phyloP scores from a whole-genome alignment of 1,284 basidiomycete genomes.

The Rhodotorula sp. region DNA sequence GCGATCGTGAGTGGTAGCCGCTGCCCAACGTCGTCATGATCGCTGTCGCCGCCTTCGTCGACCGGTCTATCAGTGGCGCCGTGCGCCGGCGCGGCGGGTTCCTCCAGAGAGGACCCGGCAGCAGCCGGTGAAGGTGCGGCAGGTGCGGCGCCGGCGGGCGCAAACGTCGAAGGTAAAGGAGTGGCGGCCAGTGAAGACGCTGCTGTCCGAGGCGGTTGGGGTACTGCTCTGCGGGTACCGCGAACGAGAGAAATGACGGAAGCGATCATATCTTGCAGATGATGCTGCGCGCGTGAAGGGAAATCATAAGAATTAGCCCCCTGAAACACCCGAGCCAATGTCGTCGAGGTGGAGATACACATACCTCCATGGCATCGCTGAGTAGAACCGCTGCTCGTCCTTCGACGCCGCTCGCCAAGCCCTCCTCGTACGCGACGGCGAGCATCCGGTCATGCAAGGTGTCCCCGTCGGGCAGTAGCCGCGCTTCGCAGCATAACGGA shows the following conservation, averaged over 20 bases:
- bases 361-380: conserved; percentile 33
- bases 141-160: conserved; percentile 7
- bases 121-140: not conserved
- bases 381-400: conserved; percentile 18
- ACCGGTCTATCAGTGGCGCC: not conserved
- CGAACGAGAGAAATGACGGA: conserved; percentile 35
- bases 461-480: conserved; percentile 50
- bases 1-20: conserved; percentile 18
- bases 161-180: conserved; percentile 15
- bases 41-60: not conserved
- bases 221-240: conserved; percentile 9
- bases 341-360: not conserved
- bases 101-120: not conserved
- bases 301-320: no score
- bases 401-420: conserved; percentile 47
- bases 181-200: conserved; percentile 9
- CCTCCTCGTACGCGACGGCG: conserved; percentile 49
- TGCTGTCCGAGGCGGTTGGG: not conserved
- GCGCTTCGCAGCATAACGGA: conserved; percentile 49
- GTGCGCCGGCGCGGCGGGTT: not conserved
- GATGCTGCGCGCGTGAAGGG: conserved; percentile 8
- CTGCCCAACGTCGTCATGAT: not conserved
- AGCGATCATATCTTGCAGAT: conserved; percentile 33
- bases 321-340: no score
- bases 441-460: conserved; percentile 51